Conservation (phyloP, 345 rosid species). For the Ceriops decandra region DNA sequence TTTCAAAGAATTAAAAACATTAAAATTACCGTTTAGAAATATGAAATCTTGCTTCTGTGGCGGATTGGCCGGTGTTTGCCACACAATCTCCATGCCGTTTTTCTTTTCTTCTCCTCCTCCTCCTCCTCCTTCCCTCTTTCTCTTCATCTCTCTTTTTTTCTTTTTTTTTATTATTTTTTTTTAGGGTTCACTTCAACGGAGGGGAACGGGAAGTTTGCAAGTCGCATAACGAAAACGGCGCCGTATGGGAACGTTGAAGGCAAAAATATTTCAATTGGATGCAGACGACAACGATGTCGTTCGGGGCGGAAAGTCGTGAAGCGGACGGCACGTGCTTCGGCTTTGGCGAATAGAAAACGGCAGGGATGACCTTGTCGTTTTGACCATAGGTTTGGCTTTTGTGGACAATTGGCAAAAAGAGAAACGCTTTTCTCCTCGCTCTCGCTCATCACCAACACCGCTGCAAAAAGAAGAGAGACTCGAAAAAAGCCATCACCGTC, state of each 20-base stretch:
- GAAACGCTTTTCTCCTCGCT: too few species aligned
- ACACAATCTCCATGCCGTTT: conserved; percentile 44
- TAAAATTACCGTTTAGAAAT: conserved; percentile 53
- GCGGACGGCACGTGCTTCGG: too few species aligned
- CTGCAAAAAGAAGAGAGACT: too few species aligned
- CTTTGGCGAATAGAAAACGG: too few species aligned
- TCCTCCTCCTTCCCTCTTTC: conserved; percentile 25
- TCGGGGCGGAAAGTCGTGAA: not conserved
- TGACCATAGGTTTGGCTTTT: too few species aligned
- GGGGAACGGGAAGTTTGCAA: not conserved
- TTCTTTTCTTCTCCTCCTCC: conserved; percentile 18
- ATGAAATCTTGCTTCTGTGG: conserved; percentile 62
- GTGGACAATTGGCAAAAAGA: too few species aligned
- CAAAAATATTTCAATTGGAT: too few species aligned
- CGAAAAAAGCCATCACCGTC: too few species aligned
- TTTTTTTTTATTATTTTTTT: not conserved
- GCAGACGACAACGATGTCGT: conserved; percentile 22
- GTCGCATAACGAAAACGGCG: conserved; percentile 9
- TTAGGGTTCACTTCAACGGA: not conserved
- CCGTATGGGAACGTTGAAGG: conserved; percentile 1
- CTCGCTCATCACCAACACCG: too few species aligned
- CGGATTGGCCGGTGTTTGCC: conserved; percentile 66
- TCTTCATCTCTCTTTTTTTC: conserved; percentile 22
- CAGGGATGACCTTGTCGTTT: too few species aligned
- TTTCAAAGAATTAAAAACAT: not conserved